Evolutionary conservation across 2,329 filamentous ascomycete genomes (phyloP), one percentile per base, ranked within the genome.

Genomic region (Claviceps pusilla): DNA sequence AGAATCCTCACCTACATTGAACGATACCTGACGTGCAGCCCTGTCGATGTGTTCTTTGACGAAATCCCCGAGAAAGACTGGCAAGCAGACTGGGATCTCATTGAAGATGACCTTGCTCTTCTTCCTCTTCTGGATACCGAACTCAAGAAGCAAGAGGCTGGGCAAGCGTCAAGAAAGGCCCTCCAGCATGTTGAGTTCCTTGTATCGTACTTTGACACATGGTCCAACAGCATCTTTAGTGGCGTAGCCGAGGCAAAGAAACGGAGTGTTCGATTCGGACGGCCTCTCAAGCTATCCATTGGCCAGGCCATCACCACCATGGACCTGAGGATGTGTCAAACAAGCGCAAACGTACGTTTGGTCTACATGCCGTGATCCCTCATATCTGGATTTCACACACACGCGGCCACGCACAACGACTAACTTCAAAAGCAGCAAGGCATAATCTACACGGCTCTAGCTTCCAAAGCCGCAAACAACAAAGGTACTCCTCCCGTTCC

Each of bases 1-100:
- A 83, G 83, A 55, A 81, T 94, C 1, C 68, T 95, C 9, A 76
- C 80, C 0, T 96, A 96, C 64, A 86, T 97, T 42, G 78, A 85
- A 59, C 78, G 79, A 33, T 83, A 84, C 41, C 73, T 95, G 59
- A 77, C 74, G 1, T 74, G 75, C 39, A 89, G 84, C 60, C 82
- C 82, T 5, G 70, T 94, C 4, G 73, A 75, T 28, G 66, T 76
- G 9, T 88, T 81, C 61, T 78, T 87, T 51, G 69, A 70, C 54
- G 73, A 74, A 4, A 67, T 77, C 7, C 64, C 69, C 43, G 64
- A 71, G 33, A 76, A 76, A n/a, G 77, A 77, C 46, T 76, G 76
- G 59, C 71, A 73, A 51, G 71, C 65, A 24, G 72, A 73, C 54
- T 72, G 71, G 65, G 62, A 68, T 5, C 63, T 71, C 45, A 67